Evolutionary conservation across 371 early-diverging fungal species (phyloP).

Genomic region (Mortierella sp.): DNA sequence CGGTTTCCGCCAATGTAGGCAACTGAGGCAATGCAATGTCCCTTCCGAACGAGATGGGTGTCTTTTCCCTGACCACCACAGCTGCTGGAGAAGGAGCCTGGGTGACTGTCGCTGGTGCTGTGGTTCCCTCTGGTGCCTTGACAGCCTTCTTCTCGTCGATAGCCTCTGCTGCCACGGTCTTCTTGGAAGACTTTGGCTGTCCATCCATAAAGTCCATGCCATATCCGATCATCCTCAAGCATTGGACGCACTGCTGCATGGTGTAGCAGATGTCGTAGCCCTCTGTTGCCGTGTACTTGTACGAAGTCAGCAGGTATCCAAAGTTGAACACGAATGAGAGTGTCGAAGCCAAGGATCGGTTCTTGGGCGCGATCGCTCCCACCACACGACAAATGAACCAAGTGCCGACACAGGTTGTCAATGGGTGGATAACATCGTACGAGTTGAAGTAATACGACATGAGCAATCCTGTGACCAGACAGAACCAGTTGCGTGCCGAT

Average conservation of each 20-base stretch:
- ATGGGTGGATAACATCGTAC: slow-evolving; percentile 65
- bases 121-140: neutral
- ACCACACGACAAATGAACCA: slow-evolving; percentile 60
- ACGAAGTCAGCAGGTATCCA: slow-evolving; percentile 67
- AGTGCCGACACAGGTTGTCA: slow-evolving; percentile 64
- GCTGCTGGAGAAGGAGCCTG: slow-evolving; percentile 9
- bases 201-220: slow-evolving; percentile 77
- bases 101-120: slow-evolving; percentile 2
- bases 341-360: slow-evolving; percentile 58
- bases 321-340: slow-evolving; percentile 70
- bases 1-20: slow-evolving; percentile 61
- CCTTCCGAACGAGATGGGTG: slow-evolving; percentile 52
- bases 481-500: slow-evolving; percentile 61
- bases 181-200: slow-evolving; percentile 19
- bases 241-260: slow-evolving; percentile 79
- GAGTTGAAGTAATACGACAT: slow-evolving; percentile 72
- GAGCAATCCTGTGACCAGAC: slow-evolving; percentile 61
- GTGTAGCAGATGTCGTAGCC: slow-evolving; percentile 79
- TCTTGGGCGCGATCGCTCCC: slow-evolving; percentile 38
- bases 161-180: neutral
- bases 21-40: slow-evolving; percentile 51
- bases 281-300: slow-evolving; percentile 64
- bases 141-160: slow-evolving; percentile 5
- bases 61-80: slow-evolving; percentile 29
- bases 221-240: slow-evolving; percentile 78